Base-by-base conservation (phyloP, 768 basidiomycete species). In the Calocera viscosa region DNA sequence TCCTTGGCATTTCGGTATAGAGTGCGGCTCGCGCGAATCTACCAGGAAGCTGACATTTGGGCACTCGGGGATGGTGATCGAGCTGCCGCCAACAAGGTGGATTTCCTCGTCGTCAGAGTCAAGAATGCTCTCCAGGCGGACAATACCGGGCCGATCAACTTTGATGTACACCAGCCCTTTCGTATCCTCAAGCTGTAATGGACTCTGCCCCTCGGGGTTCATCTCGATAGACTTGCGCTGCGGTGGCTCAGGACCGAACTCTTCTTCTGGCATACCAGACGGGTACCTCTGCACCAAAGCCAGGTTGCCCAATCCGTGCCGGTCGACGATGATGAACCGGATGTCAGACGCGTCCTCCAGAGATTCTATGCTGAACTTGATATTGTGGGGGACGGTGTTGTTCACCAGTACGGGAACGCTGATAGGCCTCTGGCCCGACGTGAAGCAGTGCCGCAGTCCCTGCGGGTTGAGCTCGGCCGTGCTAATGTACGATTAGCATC, bases 401-500 rank as follows among this genome's bases (percentile, higher is more conserved):
- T 97, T 96, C 75, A 96, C 82, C 49, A 94, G 80, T 35, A 96
- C 77, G 0, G 94, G 94, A 60, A 96, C 78, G 65, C 91, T 82
- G 33, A 89, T 83, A 49, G 79, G 78, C 65, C 81, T 79, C 77
- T 76, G 11, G 49, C 81, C 77, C 11, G 80, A 74, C 1, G 87
- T 79, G 22, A 94, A 80, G 72, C 92, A 95, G 74, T 87, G 94
- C 1, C 84, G 85, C 64, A 84, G 80, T 16, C 77, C 80, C 67
- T 87, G 80, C 12, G 91, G 91, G 71, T 95, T 94, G 49, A 98
- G 80, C 24, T 88, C 86, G 2, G 94, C 94, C 1, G 94, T 96
- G 74, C 93, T 80, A 65, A 30, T 38, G 32, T 39, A 65, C 43
- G n/a, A 12, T 22, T 11, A 38, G 28, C n/a, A n/a, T 38, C 8